Evolutionary conservation across 2,329 filamentous ascomycete species (phyloP).

Genomic region (Colletotrichum agaves): DNA sequence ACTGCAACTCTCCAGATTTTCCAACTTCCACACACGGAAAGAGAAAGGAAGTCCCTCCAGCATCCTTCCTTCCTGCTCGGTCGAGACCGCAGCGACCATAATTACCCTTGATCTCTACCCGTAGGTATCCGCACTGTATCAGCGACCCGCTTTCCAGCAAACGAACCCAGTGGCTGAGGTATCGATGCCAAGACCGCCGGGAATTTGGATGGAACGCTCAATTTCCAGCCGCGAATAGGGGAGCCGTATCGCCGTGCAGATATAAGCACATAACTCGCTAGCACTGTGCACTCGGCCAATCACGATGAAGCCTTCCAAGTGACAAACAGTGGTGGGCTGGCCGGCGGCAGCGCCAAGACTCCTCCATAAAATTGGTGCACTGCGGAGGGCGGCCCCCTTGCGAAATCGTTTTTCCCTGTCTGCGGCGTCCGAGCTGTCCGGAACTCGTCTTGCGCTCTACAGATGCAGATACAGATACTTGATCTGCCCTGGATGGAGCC

Average conservation of each 20-base stretch:
- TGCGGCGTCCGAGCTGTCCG: slow-evolving; percentile 6
- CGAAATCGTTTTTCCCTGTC: neutral
- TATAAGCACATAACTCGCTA: too few species aligned
- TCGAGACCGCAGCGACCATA: neutral
- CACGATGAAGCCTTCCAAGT: neutral
- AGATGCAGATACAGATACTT: neutral
- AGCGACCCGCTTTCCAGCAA: neutral
- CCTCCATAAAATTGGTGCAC: slow-evolving; percentile 31
- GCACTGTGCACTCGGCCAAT: slow-evolving; percentile 8
- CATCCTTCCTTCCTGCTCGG: neutral
- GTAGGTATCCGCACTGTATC: slow-evolving; percentile 25
- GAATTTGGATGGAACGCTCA: slow-evolving; percentile 32
- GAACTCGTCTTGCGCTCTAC: neutral
- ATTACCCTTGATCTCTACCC: neutral
- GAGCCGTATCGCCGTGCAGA: neutral
- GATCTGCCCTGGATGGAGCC: neutral
- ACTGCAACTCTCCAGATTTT: slow-evolving; percentile 3
- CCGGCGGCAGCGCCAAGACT: slow-evolving; percentile 25
- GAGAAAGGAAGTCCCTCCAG: neutral
- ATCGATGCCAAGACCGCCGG: slow-evolving; percentile 23
- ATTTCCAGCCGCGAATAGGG: slow-evolving; percentile 26
- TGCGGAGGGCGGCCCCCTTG: neutral
- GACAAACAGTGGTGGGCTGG: neutral
- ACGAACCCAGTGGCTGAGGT: slow-evolving; percentile 17
- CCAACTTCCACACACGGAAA: neutral